These are phyloP conservation scores for Plasmopara halstedii DNA, from an alignment of 352 stramenopile species.

Conservation along the genomic window DNA sequence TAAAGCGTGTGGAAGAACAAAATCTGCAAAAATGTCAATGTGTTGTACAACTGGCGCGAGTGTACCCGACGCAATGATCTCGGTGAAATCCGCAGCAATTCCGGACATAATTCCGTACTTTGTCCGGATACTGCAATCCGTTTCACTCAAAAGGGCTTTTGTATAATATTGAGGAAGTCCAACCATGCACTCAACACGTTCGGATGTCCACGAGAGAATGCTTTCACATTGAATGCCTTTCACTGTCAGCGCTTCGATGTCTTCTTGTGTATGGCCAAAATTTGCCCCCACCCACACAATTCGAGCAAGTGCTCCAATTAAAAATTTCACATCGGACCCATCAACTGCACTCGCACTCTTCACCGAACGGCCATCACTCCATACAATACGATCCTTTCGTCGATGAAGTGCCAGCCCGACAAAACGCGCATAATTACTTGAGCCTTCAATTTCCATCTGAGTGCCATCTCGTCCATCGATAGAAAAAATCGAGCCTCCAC, in stretches of 20 bases:
- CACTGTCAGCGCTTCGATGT: conserved; percentile 35
- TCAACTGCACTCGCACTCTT: conserved; percentile 18
- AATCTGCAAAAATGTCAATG: conserved; percentile 27
- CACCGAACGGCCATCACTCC: conserved; percentile 50
- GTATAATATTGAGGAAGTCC: conserved; percentile 27
- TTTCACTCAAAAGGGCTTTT: conserved; percentile 13
- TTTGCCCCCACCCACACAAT: conserved; percentile 51
- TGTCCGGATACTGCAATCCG: conserved; percentile 50
- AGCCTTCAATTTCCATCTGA: conserved; percentile 28
- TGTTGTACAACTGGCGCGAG: conserved; percentile 41
- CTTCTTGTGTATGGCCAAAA: conserved; percentile 26
- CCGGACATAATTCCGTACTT: conserved; percentile 40
- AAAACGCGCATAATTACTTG: conserved; percentile 33
- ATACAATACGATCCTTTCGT: conserved; percentile 30
- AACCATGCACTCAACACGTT: conserved; percentile 51
- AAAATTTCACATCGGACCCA: conserved; percentile 11
- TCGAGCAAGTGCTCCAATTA: conserved; percentile 36
- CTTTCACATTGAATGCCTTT: conserved; percentile 35
- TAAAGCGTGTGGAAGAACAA: conserved; percentile 42
- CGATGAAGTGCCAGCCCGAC: conserved; percentile 38
- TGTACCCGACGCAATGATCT: conserved; percentile 43
- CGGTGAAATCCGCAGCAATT: conserved; percentile 29
- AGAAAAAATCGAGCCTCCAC: conserved; percentile 44
- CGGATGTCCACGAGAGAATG: conserved; percentile 31
- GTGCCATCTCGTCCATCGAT: conserved; percentile 34